A percentile compares a stretch with the other conserved stretches of the same genome.
Conservation (phyloP, 1,139 yeast species). For the Candida buenavistaensis region DNA sequence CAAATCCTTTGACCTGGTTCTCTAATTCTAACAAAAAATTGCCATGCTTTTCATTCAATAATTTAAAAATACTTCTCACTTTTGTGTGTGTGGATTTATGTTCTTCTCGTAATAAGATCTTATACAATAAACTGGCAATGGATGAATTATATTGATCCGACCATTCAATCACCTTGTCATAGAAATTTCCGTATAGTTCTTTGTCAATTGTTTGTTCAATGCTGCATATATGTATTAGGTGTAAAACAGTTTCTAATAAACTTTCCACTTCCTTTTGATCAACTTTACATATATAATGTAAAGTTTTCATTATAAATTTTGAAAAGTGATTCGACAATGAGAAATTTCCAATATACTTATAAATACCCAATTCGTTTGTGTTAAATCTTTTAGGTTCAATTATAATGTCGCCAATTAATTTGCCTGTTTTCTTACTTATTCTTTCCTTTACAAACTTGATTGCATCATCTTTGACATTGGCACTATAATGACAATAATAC, state of each 20-base stretch:
- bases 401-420: constrained; percentile 43
- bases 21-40: constrained; percentile 22
- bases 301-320: constrained; percentile 49
- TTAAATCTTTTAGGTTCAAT: constrained; percentile 45
- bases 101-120: constrained; percentile 38
- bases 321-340: constrained; percentile 54
- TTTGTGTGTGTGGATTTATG: constrained; percentile 50
- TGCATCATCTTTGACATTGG: constrained; percentile 78
- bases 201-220: constrained; percentile 32
- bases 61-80: constrained; percentile 52
- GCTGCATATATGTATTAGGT: constrained; percentile 62
- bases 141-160: constrained; percentile 34
- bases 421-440: constrained; percentile 29
- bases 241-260: constrained; percentile 59
- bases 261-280: constrained; percentile 51
- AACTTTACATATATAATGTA: constrained; percentile 41
- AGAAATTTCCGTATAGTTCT: constrained; percentile 33
- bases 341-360: constrained; percentile 38
- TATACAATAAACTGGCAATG: constrained; percentile 47
- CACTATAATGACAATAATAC: constrained; percentile 72
- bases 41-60: constrained; percentile 29
- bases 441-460: constrained; percentile 56
- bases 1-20: constrained; percentile 23
- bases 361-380: constrained; percentile 33
- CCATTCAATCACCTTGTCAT: constrained; percentile 29